Conservation (phyloP, 1,139 yeast species). For the Debaryomycetaceae sp. region DNA sequence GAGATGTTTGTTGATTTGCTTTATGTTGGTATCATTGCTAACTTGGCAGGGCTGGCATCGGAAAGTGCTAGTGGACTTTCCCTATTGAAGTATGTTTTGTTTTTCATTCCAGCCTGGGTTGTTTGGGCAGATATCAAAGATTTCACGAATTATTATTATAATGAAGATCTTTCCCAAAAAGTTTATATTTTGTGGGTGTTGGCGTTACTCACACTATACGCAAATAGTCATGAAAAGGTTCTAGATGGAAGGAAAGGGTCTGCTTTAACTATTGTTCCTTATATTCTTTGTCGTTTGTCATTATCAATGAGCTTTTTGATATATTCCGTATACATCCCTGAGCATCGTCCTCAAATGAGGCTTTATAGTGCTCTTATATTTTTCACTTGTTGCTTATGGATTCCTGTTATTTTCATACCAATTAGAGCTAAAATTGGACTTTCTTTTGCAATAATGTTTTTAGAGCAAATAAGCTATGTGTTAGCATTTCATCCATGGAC, state of each 20-base stretch:
- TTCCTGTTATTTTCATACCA: slow-evolving; percentile 43
- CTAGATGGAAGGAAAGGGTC: slow-evolving; percentile 32
- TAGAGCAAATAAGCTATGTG: slow-evolving; percentile 39
- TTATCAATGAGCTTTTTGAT: slow-evolving; percentile 31
- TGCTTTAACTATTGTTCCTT: slow-evolving; percentile 45
- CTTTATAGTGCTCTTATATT: slow-evolving; percentile 31
- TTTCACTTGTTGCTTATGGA: slow-evolving; percentile 41
- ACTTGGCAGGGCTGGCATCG: slow-evolving; percentile 54
- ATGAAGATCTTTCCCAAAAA: slow-evolving; percentile 58
- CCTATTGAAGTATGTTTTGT: slow-evolving; percentile 45
- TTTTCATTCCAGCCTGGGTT: slow-evolving; percentile 59
- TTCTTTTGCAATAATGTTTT: slow-evolving; percentile 35
- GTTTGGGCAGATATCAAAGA: slow-evolving; percentile 67
- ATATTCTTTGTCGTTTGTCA: slow-evolving; percentile 45
- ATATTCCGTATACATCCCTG: slow-evolving; percentile 51
- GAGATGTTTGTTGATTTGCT: slow-evolving; percentile 62
- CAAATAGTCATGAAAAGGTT: slow-evolving; percentile 47
- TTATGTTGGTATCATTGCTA: slow-evolving; percentile 64
- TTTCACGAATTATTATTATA: slow-evolving; percentile 62
- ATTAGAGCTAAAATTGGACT: slow-evolving; percentile 48
- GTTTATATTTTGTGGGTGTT: slow-evolving; percentile 54
- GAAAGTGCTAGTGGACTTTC: slow-evolving; percentile 49
- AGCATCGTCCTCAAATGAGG: slow-evolving; percentile 54
- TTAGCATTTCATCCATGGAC: slow-evolving; percentile 46
- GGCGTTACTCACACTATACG: slow-evolving; percentile 47